Base-by-base conservation (phyloP, 306 rosid genomes). In the Gleditsia sinensis region DNA sequence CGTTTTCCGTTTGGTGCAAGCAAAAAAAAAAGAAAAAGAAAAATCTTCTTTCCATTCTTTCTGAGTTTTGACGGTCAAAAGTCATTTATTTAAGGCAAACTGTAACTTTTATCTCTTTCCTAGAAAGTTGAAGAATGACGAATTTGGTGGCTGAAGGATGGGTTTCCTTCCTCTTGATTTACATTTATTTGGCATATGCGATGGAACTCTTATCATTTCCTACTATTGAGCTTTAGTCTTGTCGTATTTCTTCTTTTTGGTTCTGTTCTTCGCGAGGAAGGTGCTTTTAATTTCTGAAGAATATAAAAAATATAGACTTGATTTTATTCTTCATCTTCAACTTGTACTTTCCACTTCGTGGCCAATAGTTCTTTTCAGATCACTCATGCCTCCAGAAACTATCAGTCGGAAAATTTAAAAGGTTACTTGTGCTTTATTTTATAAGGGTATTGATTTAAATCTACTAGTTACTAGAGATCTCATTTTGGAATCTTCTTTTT, bases 241-340 rank as follows among this genome's bases (percentile, higher is more conserved):
- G 37, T 24, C 25, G n/a, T 74, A 42, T 33, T 46, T 69, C 30
- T 48, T 27, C 24, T 14, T 7, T 55, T 45, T 43, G 11, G 39
- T 40, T 30, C 19, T 49, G 69, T 59, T 34, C 21, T 46, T 58
- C 12, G 25, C 9, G 45, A 56, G 11, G 6, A 32, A 43, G 24
- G 27, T 48, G 48, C 57, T 69, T 49, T 51, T 45, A 61, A 32
- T 30, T 71, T 83, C 49, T 65, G 32, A 16, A 32, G 67, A 54
- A 7, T 12, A 71, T 42, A 50, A 80, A 48, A 65, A 79, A 75
- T 79, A 20, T 37, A 51, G 64, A 12, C 23, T 71, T 75, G 58
- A 4, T 58, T 74, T 75, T 75, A 21, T 10, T 69, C 13, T 42
- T 48, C 40, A 53, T 42, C 55, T 62, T 60, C 13, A 1, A 33